phyloP scores from a whole-genome alignment of 306 rosid genomes.

The Sindora glabra region DNA sequence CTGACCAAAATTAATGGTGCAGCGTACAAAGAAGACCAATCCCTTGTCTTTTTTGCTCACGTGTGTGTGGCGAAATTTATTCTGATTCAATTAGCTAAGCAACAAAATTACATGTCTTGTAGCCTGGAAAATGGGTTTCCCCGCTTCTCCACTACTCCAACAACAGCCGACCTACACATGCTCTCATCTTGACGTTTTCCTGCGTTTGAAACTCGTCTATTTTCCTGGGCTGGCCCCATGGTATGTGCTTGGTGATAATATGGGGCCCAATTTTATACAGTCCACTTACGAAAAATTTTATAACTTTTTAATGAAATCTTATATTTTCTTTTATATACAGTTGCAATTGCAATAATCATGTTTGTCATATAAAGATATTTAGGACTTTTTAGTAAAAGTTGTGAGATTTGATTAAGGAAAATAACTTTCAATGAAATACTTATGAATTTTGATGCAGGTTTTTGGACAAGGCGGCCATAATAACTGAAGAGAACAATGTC shows the following conservation, averaged over 20 bases:
- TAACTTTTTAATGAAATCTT: too few relatives aligned
- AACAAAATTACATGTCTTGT: neutral
- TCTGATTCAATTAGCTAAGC: neutral
- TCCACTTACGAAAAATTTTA: too few relatives aligned
- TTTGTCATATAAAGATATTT: too few relatives aligned
- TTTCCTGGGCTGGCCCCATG: too few relatives aligned
- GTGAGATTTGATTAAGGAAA: neutral
- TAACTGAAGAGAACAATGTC: constrained; percentile 41
- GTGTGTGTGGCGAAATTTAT: too few relatives aligned
- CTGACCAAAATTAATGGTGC: neutral
- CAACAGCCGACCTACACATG: neutral
- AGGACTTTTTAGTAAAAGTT: too few relatives aligned
- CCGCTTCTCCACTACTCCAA: neutral
- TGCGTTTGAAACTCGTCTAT: neutral
- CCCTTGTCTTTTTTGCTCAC: constrained; percentile 3
- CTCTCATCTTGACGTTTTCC: neutral
- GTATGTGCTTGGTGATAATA: too few relatives aligned
- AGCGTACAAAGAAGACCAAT: neutral
- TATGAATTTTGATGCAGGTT: constrained; percentile 36
- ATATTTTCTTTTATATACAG: too few relatives aligned
- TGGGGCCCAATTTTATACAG: too few relatives aligned
- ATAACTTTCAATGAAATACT: neutral
- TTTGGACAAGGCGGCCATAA: constrained; percentile 78
- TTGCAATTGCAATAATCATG: too few relatives aligned
- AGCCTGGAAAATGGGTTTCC: neutral